Conservation (phyloP, 495 filamentous ascomycete species). For the Tuber aestivum region DNA sequence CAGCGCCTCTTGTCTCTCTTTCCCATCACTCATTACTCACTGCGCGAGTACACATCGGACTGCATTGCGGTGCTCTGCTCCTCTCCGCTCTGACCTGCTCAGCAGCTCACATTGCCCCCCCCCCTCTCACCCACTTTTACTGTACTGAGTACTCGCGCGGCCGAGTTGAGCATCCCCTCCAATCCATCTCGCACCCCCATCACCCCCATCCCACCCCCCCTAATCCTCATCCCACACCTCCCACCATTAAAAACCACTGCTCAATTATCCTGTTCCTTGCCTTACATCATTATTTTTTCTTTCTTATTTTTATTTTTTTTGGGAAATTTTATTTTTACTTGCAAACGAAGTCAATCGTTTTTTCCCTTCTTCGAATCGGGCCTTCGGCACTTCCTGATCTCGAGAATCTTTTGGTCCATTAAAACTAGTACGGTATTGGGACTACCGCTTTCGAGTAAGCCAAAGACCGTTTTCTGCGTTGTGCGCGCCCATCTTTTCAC, state of each 20-base stretch:
- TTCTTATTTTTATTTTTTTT: conserved; percentile 25
- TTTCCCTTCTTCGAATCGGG: conserved; percentile 32
- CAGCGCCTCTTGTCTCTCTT: conserved; percentile 16
- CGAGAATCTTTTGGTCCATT: background rate
- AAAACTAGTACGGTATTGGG: conserved; percentile 1
- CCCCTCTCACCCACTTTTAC: background rate
- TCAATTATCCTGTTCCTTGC: conserved; percentile 32
- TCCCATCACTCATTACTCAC: conserved; percentile 31
- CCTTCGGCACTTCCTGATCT: conserved; percentile 32
- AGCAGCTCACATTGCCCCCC: background rate
- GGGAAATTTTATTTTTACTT: conserved; percentile 28
- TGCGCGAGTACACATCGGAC: conserved; percentile 4
- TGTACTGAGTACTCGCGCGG: background rate
- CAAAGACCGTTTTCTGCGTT: conserved; percentile 31
- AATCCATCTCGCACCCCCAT: conserved; percentile 4
- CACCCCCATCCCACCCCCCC: conserved; percentile 4
- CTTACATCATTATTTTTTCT: conserved; percentile 31
- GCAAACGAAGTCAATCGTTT: conserved; percentile 29
- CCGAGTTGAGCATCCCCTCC: background rate
- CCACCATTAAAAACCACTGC: conserved; percentile 9
- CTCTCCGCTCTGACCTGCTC: conserved; percentile 4
- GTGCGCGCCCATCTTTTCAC: conserved; percentile 29
- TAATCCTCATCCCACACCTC: background rate
- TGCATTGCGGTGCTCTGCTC: conserved; percentile 3
- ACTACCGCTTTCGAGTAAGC: conserved; percentile 22